Percentiles rank a stretch among this genome's conserved stretches.
phyloP scores from a whole-genome alignment of 257 asterid species.

The Agastache rugosa region DNA sequence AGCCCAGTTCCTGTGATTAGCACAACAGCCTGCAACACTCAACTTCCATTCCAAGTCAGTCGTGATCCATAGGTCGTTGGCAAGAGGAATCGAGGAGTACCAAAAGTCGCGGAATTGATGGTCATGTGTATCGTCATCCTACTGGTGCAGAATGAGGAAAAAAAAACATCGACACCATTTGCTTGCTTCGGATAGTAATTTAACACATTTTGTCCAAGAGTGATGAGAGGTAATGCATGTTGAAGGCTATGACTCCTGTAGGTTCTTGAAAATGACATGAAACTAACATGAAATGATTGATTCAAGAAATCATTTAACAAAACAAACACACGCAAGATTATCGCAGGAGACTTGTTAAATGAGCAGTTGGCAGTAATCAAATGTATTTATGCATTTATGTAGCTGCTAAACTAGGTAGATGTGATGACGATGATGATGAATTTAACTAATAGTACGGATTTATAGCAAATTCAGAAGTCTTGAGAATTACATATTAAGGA shows the following conservation, averaged over 20 bases:
- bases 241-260: neutral
- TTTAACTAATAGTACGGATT: neutral
- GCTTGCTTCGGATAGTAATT: neutral
- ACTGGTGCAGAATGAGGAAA: neutral
- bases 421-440: conserved; percentile 5
- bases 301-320: neutral
- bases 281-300: conserved; percentile 24
- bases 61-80: neutral
- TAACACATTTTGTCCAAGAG: neutral
- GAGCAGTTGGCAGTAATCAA: conserved; percentile 16
- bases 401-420: conserved; percentile 24
- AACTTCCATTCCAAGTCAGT: conserved; percentile 14
- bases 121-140: neutral
- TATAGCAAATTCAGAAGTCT: neutral
- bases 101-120: neutral
- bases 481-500: neutral
- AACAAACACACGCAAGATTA: neutral
- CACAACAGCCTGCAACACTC: conserved; percentile 1
- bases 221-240: neutral
- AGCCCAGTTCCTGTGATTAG: neutral
- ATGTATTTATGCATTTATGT: conserved; percentile 9
- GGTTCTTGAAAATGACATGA: conserved; percentile 12
- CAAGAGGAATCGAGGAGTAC: neutral
- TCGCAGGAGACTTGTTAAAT: conserved; percentile 1
- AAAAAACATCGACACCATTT: neutral